Percentiles rank a stretch among this genome's conserved stretches.
Evolutionary conservation across 1,139 yeast genomes (phyloP).

Genomic region (Yamadazyma pseudoaaseri): DNA sequence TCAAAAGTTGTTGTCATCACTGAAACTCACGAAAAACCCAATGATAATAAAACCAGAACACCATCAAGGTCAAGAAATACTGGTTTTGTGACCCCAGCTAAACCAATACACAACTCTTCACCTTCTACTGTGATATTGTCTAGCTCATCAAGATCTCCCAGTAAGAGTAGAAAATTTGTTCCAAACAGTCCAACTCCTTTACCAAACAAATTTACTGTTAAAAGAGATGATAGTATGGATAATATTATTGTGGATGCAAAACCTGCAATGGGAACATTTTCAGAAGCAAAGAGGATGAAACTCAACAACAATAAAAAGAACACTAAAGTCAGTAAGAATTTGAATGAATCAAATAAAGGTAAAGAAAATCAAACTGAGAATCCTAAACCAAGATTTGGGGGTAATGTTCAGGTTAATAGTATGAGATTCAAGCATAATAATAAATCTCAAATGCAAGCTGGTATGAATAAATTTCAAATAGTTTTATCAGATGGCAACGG

Average conservation of each 20-base stretch:
- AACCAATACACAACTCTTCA: slow-evolving; percentile 23
- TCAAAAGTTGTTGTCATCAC: slow-evolving; percentile 26
- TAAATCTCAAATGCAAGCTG: slow-evolving; percentile 41
- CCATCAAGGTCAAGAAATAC: slow-evolving; percentile 6
- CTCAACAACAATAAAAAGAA: slow-evolving; percentile 2
- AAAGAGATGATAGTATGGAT: slow-evolving; percentile 10
- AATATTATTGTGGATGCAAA: slow-evolving; percentile 13
- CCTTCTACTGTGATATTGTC: slow-evolving; percentile 36
- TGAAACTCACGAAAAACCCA: slow-evolving; percentile 25
- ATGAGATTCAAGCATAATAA: slow-evolving; percentile 18
- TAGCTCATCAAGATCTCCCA: slow-evolving; percentile 17
- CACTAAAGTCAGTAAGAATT: background rate
- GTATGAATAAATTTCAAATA: slow-evolving; percentile 53
- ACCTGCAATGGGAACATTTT: slow-evolving; percentile 47
- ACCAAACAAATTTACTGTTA: slow-evolving; percentile 8
- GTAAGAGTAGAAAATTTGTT: slow-evolving; percentile 6
- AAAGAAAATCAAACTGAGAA: slow-evolving; percentile 5
- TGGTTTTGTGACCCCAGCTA: slow-evolving; percentile 25
- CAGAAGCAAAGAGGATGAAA: slow-evolving; percentile 22
- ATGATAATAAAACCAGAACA: slow-evolving; percentile 10
- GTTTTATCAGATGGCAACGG: slow-evolving; percentile 51
- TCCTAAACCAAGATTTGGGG: slow-evolving; percentile 7
- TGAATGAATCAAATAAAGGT: background rate
- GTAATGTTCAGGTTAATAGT: slow-evolving; percentile 9
- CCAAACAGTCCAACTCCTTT: slow-evolving; percentile 46